Evolutionary conservation across 2,329 filamentous ascomycete species (phyloP).

Genomic region (Immersiporthe knoxdaviesiana): DNA sequence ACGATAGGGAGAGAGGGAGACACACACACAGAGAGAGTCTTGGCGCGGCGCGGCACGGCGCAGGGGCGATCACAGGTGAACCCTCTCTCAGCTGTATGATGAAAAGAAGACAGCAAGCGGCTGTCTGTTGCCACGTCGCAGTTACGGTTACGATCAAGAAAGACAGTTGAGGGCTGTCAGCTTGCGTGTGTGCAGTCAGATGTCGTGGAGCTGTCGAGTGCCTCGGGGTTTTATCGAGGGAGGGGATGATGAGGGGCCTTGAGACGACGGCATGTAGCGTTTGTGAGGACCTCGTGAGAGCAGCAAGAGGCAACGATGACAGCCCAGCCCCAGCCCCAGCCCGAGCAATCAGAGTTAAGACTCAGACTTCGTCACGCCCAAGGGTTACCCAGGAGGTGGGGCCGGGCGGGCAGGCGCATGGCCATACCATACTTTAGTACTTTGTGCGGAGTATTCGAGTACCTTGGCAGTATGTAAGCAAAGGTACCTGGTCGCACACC

Average conservation of each 20-base stretch:
- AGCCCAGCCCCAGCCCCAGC: slow-evolving; percentile 1
- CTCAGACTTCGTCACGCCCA: background rate
- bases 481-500: background rate
- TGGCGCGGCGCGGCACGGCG: slow-evolving; percentile 3
- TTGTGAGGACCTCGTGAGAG: slow-evolving; percentile 10
- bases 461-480: background rate
- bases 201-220: background rate
- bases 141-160: background rate
- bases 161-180: background rate
- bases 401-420: background rate
- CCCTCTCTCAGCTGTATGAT: background rate
- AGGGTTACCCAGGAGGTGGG: background rate
- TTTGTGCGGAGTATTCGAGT: too few relatives aligned
- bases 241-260: background rate
- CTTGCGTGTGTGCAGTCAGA: background rate
- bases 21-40: too few relatives aligned
- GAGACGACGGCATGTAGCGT: background rate
- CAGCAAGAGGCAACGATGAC: slow-evolving; percentile 12
- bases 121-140: background rate
- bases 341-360: slow-evolving; percentile 9
- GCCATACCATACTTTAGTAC: too few relatives aligned
- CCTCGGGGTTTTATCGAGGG: background rate
- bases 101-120: background rate
- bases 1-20: too few relatives aligned
- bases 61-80: background rate